phyloP scores from a whole-genome alignment of 2,329 filamentous ascomycete genomes.

The Calonectria pteridis region DNA sequence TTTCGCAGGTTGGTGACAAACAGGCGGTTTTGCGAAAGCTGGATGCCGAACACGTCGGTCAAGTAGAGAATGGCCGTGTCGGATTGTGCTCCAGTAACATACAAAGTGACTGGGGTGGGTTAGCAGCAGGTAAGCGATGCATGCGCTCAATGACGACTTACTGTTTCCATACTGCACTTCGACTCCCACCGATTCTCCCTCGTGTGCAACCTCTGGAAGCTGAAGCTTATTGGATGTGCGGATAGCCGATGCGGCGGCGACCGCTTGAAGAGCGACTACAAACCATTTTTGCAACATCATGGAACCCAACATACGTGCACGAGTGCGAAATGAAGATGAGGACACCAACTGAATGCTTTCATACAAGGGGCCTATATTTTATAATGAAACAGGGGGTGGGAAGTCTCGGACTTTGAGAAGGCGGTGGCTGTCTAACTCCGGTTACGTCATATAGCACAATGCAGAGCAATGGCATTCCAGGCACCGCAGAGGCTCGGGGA shows the following conservation, averaged over 20 bases:
- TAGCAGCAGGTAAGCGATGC: not conserved
- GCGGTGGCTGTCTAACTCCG: not conserved
- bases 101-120: not conserved
- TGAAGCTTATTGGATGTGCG: not conserved
- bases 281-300: not conserved
- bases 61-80: not conserved
- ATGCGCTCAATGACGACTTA: not conserved
- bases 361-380: not conserved
- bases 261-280: not conserved
- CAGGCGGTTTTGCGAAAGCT: not conserved
- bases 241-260: not conserved
- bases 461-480: not conserved
- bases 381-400: not conserved
- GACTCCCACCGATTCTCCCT: not conserved
- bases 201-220: not conserved
- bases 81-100: not conserved
- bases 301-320: not conserved
- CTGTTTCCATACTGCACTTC: constrained; percentile 1
- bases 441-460: not conserved
- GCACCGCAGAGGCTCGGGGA: not conserved
- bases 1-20: not conserved
- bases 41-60: not conserved
- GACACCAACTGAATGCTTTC: not conserved
- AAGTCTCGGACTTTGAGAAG: not conserved
- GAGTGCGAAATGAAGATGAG: too few relatives aligned